phyloP scores from a whole-genome alignment of 441 rosid species.

The Mallotus japonicus region DNA sequence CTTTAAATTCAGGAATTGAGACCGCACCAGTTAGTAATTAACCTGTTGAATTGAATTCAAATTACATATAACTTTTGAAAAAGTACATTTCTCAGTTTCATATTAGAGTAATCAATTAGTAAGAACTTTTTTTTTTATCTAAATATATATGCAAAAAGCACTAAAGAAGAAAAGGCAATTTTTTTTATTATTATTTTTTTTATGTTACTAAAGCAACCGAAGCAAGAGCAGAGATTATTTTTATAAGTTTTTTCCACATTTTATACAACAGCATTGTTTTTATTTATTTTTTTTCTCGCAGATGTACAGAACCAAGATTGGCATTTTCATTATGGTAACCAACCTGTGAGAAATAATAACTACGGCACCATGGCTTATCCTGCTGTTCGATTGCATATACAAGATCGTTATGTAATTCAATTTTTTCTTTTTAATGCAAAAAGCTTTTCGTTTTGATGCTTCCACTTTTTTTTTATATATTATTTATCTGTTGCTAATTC shows the following conservation, averaged over 20 bases:
- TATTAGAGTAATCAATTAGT: too few species aligned
- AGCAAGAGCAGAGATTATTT: not conserved
- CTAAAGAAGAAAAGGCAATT: not conserved
- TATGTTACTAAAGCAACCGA: not conserved
- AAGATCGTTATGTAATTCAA: conserved; percentile 60
- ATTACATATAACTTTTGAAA: too few species aligned
- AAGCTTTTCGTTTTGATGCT: conserved; percentile 3
- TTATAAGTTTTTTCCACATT: not conserved
- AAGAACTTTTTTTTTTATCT: too few species aligned
- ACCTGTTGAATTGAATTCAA: too few species aligned
- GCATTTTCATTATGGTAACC: conserved; percentile 25
- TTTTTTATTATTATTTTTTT: too few species aligned
- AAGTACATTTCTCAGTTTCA: too few species aligned
- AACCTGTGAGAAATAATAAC: conserved; percentile 22
- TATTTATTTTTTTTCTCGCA: conserved; percentile 21
- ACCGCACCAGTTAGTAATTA: not conserved
- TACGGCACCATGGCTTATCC: conserved; percentile 45
- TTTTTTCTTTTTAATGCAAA: not conserved
- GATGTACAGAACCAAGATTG: conserved; percentile 29
- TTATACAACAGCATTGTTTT: not conserved
- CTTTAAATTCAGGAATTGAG: not conserved
- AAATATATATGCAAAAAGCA: not conserved
- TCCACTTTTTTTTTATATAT: not conserved
- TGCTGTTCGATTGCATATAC: conserved; percentile 60
- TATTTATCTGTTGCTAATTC: not conserved